Conservation (phyloP, 495 filamentous ascomycete species). For the Beverwykella pulmonaria region DNA sequence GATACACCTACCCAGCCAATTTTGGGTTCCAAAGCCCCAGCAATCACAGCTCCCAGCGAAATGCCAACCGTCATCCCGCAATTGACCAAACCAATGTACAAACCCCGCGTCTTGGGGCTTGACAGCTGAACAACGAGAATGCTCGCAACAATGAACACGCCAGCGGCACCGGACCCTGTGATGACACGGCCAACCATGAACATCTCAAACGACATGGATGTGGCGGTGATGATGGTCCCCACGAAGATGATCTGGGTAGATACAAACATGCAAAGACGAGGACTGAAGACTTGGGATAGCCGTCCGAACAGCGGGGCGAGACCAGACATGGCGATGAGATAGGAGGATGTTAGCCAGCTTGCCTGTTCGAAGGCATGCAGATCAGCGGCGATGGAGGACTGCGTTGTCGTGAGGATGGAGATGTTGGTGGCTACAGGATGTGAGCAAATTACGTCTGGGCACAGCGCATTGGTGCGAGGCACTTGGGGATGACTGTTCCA, state of each 20-base stretch:
- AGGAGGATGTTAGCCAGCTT: slow-evolving; percentile 76
- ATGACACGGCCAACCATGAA: slow-evolving; percentile 70
- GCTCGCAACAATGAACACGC: slow-evolving; percentile 65
- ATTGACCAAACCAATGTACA: slow-evolving; percentile 71
- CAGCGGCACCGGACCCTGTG: slow-evolving; percentile 66
- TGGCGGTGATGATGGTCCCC: slow-evolving; percentile 64
- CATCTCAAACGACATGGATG: slow-evolving; percentile 56
- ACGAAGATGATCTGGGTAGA: slow-evolving; percentile 59
- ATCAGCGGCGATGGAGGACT: slow-evolving; percentile 70
- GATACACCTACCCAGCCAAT: slow-evolving; percentile 66
- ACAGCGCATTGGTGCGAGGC: too few relatives aligned
- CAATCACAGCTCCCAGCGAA: slow-evolving; percentile 68
- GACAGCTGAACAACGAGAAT: slow-evolving; percentile 72
- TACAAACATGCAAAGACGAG: slow-evolving; percentile 61
- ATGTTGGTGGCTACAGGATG: slow-evolving; percentile 59
- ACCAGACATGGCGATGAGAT: slow-evolving; percentile 70
- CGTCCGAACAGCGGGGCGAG: slow-evolving; percentile 67
- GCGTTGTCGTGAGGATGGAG: slow-evolving; percentile 74
- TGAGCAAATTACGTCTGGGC: neutral
- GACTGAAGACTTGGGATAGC: slow-evolving; percentile 67
- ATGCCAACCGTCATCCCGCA: slow-evolving; percentile 70
- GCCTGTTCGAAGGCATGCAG: slow-evolving; percentile 69
- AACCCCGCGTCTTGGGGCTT: slow-evolving; percentile 62
- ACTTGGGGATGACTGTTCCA: too few relatives aligned
- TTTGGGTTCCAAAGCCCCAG: slow-evolving; percentile 62